Conservation (phyloP, 1,284 basidiomycete species). For the Tranzscheliella williamsii region DNA sequence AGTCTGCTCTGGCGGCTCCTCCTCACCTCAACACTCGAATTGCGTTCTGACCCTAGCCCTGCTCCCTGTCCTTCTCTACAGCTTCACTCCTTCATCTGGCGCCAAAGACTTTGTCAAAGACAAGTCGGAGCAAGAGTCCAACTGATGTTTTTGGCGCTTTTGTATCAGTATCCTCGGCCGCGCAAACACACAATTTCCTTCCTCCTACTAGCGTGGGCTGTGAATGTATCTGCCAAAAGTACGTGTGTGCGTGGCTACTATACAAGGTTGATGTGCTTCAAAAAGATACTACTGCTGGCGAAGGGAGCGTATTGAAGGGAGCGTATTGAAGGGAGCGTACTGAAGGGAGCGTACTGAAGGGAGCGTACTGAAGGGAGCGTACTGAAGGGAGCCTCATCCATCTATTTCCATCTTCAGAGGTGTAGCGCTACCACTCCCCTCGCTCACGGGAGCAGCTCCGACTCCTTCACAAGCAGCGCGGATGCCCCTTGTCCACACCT, state of each 20-base stretch:
- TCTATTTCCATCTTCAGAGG: conserved; percentile 31
- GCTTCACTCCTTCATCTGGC: conserved; percentile 10
- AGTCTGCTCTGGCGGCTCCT: neutral
- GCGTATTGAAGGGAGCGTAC: no score
- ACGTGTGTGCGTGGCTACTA: no score
- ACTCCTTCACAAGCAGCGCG: conserved; percentile 42
- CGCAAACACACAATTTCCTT: no score
- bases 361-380: no score
- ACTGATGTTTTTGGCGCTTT: no score
- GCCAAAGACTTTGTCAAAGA: conserved; percentile 32
- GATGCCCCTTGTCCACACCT: conserved; percentile 47
- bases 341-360: no score
- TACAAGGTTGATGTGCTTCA: no score
- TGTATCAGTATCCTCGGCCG: no score
- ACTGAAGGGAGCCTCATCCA: neutral
- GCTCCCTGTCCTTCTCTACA: neutral
- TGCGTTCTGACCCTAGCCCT: neutral
- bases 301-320: no score
- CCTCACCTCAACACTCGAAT: neutral
- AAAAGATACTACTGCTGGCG: no score
- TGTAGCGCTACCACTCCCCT: neutral
- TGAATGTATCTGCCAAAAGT: no score
- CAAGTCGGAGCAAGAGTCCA: conserved; percentile 5
- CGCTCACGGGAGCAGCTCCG: conserved; percentile 19
- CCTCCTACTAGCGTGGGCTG: no score